Evolutionary conservation across 225 moss, liverwort and hornwort species (phyloP), one percentile per base, ranked within the genome.

Genomic region (Sphagnum tenellum): DNA sequence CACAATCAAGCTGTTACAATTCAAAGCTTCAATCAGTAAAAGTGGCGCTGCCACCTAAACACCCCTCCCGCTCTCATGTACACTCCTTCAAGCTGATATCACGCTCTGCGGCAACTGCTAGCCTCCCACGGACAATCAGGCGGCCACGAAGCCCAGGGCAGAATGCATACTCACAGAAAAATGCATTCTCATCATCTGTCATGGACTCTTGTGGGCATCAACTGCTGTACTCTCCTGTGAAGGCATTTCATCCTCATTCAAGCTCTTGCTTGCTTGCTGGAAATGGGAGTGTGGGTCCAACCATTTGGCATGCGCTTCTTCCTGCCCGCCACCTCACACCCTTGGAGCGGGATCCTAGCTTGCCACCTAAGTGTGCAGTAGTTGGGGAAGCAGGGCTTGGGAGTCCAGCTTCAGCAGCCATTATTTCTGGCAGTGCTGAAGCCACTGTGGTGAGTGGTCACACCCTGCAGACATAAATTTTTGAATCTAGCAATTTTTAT

Each of bases 291-390:
- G 71, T 91, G 48, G 90, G 90, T 70, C 85, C 89, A 55, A 89
- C 87, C 5, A 89, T 91, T 65, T 94, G 90, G 94, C 90, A 91
- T 75, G 94, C 90, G 46, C 85, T 94, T 45, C 71, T 94, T 10
- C 94, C 94, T 44, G 79, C 94, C 10, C 77, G 86, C 47, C 94
- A 94, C 73, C 75, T 94, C 29, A 77, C 81, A 1, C 29, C 29
- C 29, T 29, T 29, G 29, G 29, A 29, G 29, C 29, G 1, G 29
- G 29, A 29, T 29, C 29, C 29, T 29, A 29, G 29, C 29, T 29
- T 29, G 29, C 29, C 29, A 29, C 29, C 29, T 29, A 29, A 29
- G 29, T 29, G 29, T 29, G 29, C 29, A 29, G 29, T 29, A 29
- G 29, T 29, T 29, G 29, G 29, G 29, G 29, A 29, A 29, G 29